Evolutionary conservation across 371 early-diverging fungal genomes (phyloP), one percentile per base, ranked within the genome.

Genomic region (Mortierella sp.): DNA sequence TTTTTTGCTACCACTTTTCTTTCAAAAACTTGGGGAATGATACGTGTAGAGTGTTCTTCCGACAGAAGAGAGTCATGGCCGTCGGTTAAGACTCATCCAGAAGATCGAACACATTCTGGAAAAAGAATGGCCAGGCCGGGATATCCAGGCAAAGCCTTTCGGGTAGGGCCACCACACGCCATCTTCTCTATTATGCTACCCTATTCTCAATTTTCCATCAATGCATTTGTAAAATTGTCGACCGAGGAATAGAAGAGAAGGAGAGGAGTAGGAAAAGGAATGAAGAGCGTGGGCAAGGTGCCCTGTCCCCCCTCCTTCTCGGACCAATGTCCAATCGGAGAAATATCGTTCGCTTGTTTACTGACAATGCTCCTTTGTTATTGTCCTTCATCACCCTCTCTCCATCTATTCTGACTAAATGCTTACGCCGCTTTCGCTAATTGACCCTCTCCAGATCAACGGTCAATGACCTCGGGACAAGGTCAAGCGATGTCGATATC

Each of bases 401-500:
- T 44, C 47, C 46, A 16, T 37, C 44, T 37, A 37, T 37, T 37
- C 9, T 9, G 3, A 37, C 3, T 9, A 37, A 37, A 37, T 37
- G 37, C 37, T 37, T 53, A 37, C 37, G 37, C n/a, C 37, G 37
- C 63, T 15, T n/a, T 5, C 43, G 14, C 26, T 25, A 11, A n/a
- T 64, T 12, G 60, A 6, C 30, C 30, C 45, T 57, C 50, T n/a
- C n/a, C 51, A 87, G 88, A 15, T 87, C 88, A 25, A 85, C 86
- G 2, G 77, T 68, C 29, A 87, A 87, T 69, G 74, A 80, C 59
- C 56, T 86, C 15, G 83, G 84, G 1, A 84, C 81, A 9, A 75
- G 56, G 37, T 62, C 68, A 9, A 85, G 85, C 4, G 88, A 87
- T 66, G 84, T 87, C 9, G 88, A 87, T 75, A 64, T 87, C 1